Conservation (phyloP, 345 rosid genomes). For the Hibiscus mutabilis region DNA sequence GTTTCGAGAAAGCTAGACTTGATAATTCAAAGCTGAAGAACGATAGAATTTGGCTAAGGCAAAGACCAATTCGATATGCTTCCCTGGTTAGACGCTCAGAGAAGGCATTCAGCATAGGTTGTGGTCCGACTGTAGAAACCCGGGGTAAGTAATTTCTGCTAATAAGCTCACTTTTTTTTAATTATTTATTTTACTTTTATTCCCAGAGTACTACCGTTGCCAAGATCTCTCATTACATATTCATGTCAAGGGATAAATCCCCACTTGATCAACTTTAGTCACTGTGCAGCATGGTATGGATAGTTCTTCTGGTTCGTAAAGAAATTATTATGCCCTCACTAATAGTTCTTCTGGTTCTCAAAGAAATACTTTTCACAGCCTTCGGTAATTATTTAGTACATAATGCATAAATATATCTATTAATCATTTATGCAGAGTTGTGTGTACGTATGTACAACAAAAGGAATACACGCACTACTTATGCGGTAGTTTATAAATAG, state of each 20-base stretch:
- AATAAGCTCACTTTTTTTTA: neutral
- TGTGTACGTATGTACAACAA: neutral
- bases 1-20: neutral
- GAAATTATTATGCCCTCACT: neutral
- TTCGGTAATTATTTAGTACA: neutral
- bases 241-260: neutral
- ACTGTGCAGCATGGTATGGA: neutral
- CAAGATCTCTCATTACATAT: neutral
- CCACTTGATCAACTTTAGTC: neutral
- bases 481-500: neutral
- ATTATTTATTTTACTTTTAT: neutral
- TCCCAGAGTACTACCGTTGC: neutral
- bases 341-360: neutral
- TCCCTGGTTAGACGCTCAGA: slow-evolving; percentile 20
- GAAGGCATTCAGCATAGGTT: slow-evolving; percentile 18
- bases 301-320: neutral
- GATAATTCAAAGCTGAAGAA: neutral
- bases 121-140: slow-evolving; percentile 23
- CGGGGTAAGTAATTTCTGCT: slow-evolving; percentile 29
- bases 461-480: neutral
- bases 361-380: neutral
- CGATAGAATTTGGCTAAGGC: neutral
- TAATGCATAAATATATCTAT: no score
- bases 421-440: neutral
- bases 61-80: slow-evolving; percentile 25